Evolutionary conservation across 306 rosid genomes (phyloP), one percentile per base, ranked within the genome.

Genomic region (Rubus parviflorus): DNA sequence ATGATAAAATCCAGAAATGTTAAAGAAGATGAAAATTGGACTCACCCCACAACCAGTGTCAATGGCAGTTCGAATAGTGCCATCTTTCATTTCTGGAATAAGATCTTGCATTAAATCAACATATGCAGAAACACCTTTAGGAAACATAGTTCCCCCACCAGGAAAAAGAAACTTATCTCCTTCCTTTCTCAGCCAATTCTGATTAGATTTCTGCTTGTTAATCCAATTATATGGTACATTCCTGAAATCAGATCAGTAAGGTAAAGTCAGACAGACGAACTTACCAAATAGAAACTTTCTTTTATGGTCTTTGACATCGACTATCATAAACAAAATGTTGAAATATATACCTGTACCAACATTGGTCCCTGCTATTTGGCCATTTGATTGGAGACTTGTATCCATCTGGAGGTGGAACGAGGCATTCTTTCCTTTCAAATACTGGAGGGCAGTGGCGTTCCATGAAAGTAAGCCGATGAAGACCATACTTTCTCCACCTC

Each of bases 21-120:
- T 71, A 0, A 6, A 40, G 15, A 53, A 60, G 8, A 82, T 22
- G 38, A 13, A 57, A 48, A 60, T 53, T 45, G 72, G 72, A 87
- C 98, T 91, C 93, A 96, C 99, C 93, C 99, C 99, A 76, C 99
- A 96, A 12, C 99, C 99, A 51, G 99, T 96, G 79, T 96, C 99
- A 63, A 96, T 88, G 71, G 99, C 98, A 49, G 99, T 96, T 84
- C 99, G 81, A 64, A 96, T 82, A 25, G 96, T 88, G 45, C 99
- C 99, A 72, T 92, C 98, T 84, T 83, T 96, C 87, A 96, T 89
- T 87, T 81, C 99, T 23, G 99, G 99, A 85, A 96, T 89, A 68
- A 96, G 91, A 83, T 85, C 90, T 86, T 88, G 92, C 99, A 96
- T 96, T 49, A 79, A 70, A 86, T 92, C 98, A 62, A 89, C 98